Evolutionary conservation across 371 early-diverging fungal genomes (phyloP), one percentile per base, ranked within the genome.

Genomic region (Mortierella sp.): DNA sequence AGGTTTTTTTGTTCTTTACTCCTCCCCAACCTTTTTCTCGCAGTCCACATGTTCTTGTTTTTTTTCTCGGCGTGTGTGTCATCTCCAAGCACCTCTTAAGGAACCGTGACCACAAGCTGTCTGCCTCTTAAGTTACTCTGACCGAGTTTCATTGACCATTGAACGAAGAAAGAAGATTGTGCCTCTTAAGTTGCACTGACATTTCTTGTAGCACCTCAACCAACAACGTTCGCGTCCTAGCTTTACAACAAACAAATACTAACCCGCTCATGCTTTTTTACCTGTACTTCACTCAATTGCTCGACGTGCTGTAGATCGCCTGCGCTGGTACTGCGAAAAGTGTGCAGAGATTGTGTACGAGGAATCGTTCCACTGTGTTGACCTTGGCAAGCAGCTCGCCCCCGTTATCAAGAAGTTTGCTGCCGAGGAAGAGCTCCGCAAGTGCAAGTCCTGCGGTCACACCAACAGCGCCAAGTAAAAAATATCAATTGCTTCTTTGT

Each of bases 291-390:
- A n/a, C 61, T 61, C 59, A 59, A 59, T 16, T 59, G 26, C 59
- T n/a, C 28, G 16, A n/a, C 1, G 19, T 26, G 48, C 50, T 82
- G 16, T 84, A 93, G 98, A 98, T 91, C 85, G 89, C 14, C 86
- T 98, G 71, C 91, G 97, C 78, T 99, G 99, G 99, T 99, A 98
- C 90, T 99, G 99, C 88, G 94, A 94, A 55, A 79, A 91, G 53
- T 99, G 99, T 89, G 88, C 89, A 43, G 87, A 90, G 67, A 91
- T 98, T 69, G 96, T 98, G 2, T 96, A 98, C 88, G 92, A 97
- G 81, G 97, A 95, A 78, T 89, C 92, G 46, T 98, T 99, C 88
- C 90, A 96, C 82, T 98, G 98, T 83, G 90, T 89, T 21, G 96
- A 98, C 82, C 92, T 99, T 48, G 98, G 97, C 13, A 91, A 91